Evolutionary conservation across 75 land plant species (phyloP).

Genomic region (Isoetes taiwanensis): DNA sequence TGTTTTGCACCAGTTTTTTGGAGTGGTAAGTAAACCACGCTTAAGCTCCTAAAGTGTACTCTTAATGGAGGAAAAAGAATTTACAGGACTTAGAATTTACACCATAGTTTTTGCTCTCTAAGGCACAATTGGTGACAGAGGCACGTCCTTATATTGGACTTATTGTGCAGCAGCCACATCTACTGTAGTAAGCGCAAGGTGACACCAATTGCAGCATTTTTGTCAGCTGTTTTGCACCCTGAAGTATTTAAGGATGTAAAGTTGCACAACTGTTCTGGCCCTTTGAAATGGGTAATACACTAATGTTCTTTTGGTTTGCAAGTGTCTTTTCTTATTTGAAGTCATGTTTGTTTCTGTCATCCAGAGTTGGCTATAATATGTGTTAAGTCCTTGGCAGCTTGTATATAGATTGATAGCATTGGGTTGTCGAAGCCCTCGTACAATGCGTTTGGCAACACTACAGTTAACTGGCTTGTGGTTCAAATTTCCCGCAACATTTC

Average conservation of each 20-base stretch:
- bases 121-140: too few species aligned
- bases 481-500: constrained; percentile 40
- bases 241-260: constrained; percentile 34
- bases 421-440: constrained; percentile 82
- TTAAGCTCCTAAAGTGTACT: too few species aligned
- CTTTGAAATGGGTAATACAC: constrained; percentile 98
- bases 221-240: constrained; percentile 71
- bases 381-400: constrained; percentile 33
- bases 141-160: too few species aligned
- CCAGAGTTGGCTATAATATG: neutral
- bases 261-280: too few species aligned
- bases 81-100: too few species aligned
- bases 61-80: too few species aligned
- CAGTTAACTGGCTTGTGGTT: constrained; percentile 89
- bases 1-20: too few species aligned
- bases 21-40: too few species aligned
- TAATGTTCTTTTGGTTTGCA: too few species aligned
- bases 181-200: constrained; percentile 75
- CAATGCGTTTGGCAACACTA: constrained; percentile 84
- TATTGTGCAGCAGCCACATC: too few species aligned
- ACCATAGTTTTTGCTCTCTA: too few species aligned
- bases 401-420: constrained; percentile 52
- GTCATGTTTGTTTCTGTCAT: neutral
- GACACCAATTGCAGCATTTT: constrained; percentile 85
- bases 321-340: too few species aligned